Evolutionary conservation across 202 grass and related monocot species (phyloP), one percentile per base, ranked within the genome.

Genomic region (Bolboschoenoplectus hybrid): DNA sequence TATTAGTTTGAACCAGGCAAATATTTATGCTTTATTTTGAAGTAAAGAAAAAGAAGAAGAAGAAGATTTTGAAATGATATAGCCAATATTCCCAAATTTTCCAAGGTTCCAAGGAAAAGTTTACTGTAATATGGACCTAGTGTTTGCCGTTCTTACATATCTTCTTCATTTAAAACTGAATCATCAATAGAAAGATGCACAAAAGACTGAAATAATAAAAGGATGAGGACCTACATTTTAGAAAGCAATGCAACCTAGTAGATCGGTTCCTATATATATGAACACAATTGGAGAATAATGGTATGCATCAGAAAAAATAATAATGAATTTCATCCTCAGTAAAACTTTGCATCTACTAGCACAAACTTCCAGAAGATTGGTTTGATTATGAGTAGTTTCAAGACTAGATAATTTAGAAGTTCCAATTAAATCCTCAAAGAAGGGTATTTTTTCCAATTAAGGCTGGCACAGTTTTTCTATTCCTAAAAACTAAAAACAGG

Each of bases 1-100:
- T 34, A 19, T 46, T 71, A 46, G 17, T 72, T 72, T 47, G 26
- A 76, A 55, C 26, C 38, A 76, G 20, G 32, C 6, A 77, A 49
- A 55, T 19, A 36, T 71, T 45, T 46, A 19, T 51, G 4, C 9
- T 13, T 55, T 77, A 55, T 38, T 77, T 53, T 36, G 92, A 84
- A 87, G 87, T 47, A 38, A 34, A 84, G 83, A 57, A 36, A 7
- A 45, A 82, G 76, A 58, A 7, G 0, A 51, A 32, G 3, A 57
- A 32, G 3, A 57, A 63, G 44, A 65, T 16, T 47, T 88, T n/a
- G 88, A 86, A 60, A 86, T 19, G 84, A 34, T 40, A 57, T n/a
- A n/a, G 52, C 14, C 74, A 41, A 57, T 73, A 79, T 8, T 16
- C 35, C 74, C 35, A 19, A 40, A 58, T 9, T 58, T 40, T 57